These are phyloP conservation scores for Tricholoma flavovirens DNA, from an alignment of 768 basidiomycete genomes.

Conservation along the genomic window DNA sequence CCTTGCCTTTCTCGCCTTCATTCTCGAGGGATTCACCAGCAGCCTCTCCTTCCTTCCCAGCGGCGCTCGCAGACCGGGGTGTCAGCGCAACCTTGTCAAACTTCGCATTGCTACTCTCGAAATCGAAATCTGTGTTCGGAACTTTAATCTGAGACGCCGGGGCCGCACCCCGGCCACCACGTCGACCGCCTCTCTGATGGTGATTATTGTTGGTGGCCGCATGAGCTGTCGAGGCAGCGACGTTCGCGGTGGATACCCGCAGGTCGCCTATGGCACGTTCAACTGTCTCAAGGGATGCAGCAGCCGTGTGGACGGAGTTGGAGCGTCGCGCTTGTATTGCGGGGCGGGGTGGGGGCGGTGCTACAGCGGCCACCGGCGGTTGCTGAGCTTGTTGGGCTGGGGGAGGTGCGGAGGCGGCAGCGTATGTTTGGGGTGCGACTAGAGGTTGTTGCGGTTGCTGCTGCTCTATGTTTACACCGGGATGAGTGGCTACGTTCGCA, in stretches of 20 bases:
- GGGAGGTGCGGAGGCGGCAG: neutral
- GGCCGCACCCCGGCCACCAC: constrained; percentile 8
- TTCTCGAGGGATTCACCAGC: constrained; percentile 27
- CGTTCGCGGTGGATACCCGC: constrained; percentile 32
- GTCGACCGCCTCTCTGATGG: constrained; percentile 4
- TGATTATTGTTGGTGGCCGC: neutral
- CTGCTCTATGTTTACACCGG: constrained; percentile 13
- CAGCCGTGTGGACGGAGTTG: constrained; percentile 63
- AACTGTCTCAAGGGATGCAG: constrained; percentile 67
- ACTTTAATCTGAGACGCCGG: constrained; percentile 46
- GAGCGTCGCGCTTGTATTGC: constrained; percentile 19
- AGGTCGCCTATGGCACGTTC: constrained; percentile 50
- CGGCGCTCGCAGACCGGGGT: constrained; percentile 20
- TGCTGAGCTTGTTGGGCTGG: constrained; percentile 17
- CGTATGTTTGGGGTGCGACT: neutral
- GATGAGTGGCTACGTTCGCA: constrained; percentile 22
- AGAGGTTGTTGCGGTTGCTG: constrained; percentile 9
- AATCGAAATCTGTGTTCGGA: constrained; percentile 79
- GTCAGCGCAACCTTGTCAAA: constrained; percentile 69
- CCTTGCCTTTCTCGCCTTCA: constrained; percentile 17
- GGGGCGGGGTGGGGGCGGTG: constrained; percentile 16
- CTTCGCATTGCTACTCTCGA: constrained; percentile 66
- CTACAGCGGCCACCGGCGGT: constrained; percentile 12
- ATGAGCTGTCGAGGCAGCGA: neutral
- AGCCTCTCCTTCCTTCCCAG: constrained; percentile 20